Conservation (phyloP, 495 filamentous ascomycete genomes). For the Tuber indicum region DNA sequence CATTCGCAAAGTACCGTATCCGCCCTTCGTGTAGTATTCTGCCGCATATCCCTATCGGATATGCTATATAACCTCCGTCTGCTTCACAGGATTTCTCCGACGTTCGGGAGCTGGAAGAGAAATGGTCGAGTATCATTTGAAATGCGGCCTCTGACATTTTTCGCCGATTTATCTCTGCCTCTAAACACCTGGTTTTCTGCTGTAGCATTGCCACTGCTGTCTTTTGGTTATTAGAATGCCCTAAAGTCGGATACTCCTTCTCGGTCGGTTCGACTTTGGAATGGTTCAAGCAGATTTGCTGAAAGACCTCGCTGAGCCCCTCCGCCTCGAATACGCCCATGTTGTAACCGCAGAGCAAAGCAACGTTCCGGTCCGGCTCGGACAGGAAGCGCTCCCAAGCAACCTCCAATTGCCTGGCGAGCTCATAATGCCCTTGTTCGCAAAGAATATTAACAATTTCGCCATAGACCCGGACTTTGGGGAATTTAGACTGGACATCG, state of each 20-base stretch:
- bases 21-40: conserved; percentile 36
- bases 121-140: conserved; percentile 36
- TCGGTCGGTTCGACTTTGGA: conserved; percentile 38
- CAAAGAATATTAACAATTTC: conserved; percentile 43
- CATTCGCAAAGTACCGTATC: conserved; percentile 38
- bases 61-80: conserved; percentile 20
- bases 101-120: conserved; percentile 25
- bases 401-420: conserved; percentile 40
- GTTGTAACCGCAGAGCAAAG: conserved; percentile 42
- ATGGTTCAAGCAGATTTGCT: conserved; percentile 40
- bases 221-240: conserved; percentile 30
- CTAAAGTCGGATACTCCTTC: conserved; percentile 29
- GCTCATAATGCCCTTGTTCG: conserved; percentile 30
- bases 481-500: conserved; percentile 32
- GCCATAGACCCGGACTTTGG: conserved; percentile 40
- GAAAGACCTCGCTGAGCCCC: conserved; percentile 40
- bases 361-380: conserved; percentile 29
- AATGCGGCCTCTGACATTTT: conserved; percentile 33
- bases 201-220: conserved; percentile 41
- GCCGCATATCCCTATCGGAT: conserved; percentile 36
- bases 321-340: conserved; percentile 41
- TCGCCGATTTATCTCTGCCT: conserved; percentile 33
- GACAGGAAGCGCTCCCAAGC: conserved; percentile 40
- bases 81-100: conserved; percentile 15
- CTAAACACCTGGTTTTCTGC: conserved; percentile 38